Evolutionary conservation across 2,329 filamentous ascomycete genomes (phyloP).

Genomic region (Aureobasidium lini): DNA sequence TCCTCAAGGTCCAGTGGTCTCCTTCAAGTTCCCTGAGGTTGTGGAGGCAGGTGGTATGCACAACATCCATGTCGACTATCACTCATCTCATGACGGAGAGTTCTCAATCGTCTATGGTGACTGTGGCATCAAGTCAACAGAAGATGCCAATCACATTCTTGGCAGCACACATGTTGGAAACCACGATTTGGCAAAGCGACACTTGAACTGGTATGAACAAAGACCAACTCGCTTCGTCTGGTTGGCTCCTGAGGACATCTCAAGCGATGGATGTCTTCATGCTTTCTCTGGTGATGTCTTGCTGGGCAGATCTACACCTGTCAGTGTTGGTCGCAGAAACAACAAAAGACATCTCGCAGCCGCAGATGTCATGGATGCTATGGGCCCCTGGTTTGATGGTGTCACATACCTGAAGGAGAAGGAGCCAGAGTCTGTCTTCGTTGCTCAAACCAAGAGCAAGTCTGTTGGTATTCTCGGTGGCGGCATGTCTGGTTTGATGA

Average conservation of each 20-base stretch:
- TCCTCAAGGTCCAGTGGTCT: not conserved
- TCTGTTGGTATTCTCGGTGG: slow-evolving; percentile 57
- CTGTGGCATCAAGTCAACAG: slow-evolving; percentile 31
- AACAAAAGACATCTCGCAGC: slow-evolving; percentile 31
- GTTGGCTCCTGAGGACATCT: slow-evolving; percentile 36
- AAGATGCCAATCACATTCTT: slow-evolving; percentile 38
- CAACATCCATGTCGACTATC: slow-evolving; percentile 42
- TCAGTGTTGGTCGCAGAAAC: slow-evolving; percentile 31
- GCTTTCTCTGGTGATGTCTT: slow-evolving; percentile 35
- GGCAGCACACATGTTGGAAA: slow-evolving; percentile 34
- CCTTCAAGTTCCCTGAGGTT: slow-evolving; percentile 7
- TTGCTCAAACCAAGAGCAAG: slow-evolving; percentile 49
- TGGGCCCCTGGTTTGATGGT: slow-evolving; percentile 60
- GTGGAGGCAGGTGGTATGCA: slow-evolving; percentile 33
- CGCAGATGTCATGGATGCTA: slow-evolving; percentile 45
- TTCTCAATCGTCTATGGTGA: slow-evolving; percentile 39
- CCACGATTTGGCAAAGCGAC: slow-evolving; percentile 23
- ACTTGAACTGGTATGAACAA: slow-evolving; percentile 22
- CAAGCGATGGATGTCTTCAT: slow-evolving; percentile 36
- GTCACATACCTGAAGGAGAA: slow-evolving; percentile 52
- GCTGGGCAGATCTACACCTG: slow-evolving; percentile 36
- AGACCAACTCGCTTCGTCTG: slow-evolving; percentile 42
- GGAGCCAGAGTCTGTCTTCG: slow-evolving; percentile 46
- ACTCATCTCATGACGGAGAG: slow-evolving; percentile 36
- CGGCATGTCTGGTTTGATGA: slow-evolving; percentile 60